Evolutionary conservation across 2,329 filamentous ascomycete genomes (phyloP), one percentile per base, ranked within the genome.

Genomic region (Diaporthe ampelina): DNA sequence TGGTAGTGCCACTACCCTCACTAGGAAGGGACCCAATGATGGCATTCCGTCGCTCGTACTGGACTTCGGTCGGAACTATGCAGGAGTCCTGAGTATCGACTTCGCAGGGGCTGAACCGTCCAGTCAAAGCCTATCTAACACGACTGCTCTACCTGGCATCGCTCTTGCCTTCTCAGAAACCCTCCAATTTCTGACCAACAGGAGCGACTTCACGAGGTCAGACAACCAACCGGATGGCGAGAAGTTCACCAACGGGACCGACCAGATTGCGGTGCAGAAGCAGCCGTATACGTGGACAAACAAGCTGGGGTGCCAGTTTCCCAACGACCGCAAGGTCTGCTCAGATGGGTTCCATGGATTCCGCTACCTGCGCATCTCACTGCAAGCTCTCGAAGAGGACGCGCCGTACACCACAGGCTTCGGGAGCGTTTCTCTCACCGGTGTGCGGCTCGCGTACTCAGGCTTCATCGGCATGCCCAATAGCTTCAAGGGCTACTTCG

Each of bases 271-370:
- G 4, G 88, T 89, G 21, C 77, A 80, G 50, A 78, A 81, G 4
- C 71, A 81, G 4, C 78, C 82, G 5, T 88, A 86, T 72, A 85
- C 82, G 2, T 89, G 87, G 87, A 83, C 80, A 13, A 80, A 87
- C 72, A 79, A 81, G 48, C 81, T 84, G 70, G 86, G 86, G 15
- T 89, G 87, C 73, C 79, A 85, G 54, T 79, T 74, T 32, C 61
- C 45, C 37, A 24, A 83, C 58, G 82, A 79, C 24, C 80, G 74
- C 8, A 79, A 87, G 73, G 86, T 89, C 17, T 89, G 88, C 76
- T 81, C 85, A 0, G 88, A 89, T 73, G 88, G 88, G 3, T 79
- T 89, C 7, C 88, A 89, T 70, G 88, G 87, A 7, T 89, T 89
- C 77, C 84, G 88, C 50, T 89, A 89, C 74, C 77, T 89, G 52